Evolutionary conservation across 2,329 filamentous ascomycete species (phyloP).

Genomic region (Tolypocladium tundrense): DNA sequence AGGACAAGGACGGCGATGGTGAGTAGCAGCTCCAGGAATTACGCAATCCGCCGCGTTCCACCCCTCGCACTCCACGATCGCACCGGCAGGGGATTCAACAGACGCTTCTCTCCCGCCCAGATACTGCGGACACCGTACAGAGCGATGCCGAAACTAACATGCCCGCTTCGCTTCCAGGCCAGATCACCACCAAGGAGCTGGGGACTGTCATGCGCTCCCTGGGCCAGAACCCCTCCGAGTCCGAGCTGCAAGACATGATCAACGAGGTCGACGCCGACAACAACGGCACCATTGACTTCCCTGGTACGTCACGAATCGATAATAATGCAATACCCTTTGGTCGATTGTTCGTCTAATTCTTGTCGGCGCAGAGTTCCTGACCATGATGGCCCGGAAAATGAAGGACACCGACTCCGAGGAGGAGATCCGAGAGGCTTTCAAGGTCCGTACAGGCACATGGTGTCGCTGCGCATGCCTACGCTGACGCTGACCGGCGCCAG

Average conservation of each 20-base stretch:
- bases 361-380: constrained; percentile 60
- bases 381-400: constrained; percentile 93
- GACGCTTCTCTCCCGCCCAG: neutral
- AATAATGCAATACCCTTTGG: neutral
- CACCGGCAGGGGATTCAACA: neutral
- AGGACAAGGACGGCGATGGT: constrained; percentile 92
- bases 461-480: neutral
- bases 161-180: constrained; percentile 41
- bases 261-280: constrained; percentile 89
- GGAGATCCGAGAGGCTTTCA: constrained; percentile 83
- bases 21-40: constrained; percentile 33
- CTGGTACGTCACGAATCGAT: constrained; percentile 45
- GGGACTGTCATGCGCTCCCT: constrained; percentile 86
- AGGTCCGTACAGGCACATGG: constrained; percentile 36
- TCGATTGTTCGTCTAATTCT: neutral
- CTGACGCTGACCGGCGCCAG: constrained; percentile 21
- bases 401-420: constrained; percentile 88
- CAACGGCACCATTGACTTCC: constrained; percentile 87
- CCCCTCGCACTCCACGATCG: neutral
- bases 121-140: neutral
- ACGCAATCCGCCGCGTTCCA: neutral
- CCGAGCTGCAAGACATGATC: constrained; percentile 88
- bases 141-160: neutral
- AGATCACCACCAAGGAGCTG: constrained; percentile 86
- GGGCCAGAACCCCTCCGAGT: constrained; percentile 83